phyloP scores from a whole-genome alignment of 2,329 filamentous ascomycete genomes.

The Hirsutella thompsonii region DNA sequence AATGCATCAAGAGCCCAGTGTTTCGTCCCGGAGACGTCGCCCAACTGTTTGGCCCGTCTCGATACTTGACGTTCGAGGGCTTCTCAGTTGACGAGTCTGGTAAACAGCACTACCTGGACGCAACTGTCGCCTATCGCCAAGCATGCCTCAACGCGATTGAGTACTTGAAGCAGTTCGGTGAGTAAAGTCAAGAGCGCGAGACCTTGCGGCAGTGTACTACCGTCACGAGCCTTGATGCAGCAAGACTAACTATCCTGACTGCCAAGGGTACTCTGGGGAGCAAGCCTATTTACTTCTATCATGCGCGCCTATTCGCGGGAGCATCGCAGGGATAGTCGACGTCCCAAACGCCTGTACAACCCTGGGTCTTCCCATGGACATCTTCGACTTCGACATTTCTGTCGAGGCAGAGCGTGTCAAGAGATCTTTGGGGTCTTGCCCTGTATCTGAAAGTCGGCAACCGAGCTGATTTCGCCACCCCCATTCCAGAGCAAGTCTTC shows the following conservation, averaged over 20 bases:
- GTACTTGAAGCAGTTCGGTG: constrained; percentile 21
- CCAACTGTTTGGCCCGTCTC: constrained; percentile 71
- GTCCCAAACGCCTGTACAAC: constrained; percentile 89
- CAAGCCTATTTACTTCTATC: constrained; percentile 79
- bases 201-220: background rate
- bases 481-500: no score
- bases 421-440: constrained; percentile 10
- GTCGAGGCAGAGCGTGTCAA: constrained; percentile 11
- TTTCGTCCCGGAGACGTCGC: constrained; percentile 81
- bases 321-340: constrained; percentile 81
- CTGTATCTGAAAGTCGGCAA: constrained; percentile 1
- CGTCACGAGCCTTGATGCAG: background rate
- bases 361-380: constrained; percentile 78
- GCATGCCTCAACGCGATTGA: constrained; percentile 47
- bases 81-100: constrained; percentile 82
- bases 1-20: constrained; percentile 71
- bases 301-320: constrained; percentile 77
- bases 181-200: background rate
- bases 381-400: constrained; percentile 86
- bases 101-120: constrained; percentile 81
- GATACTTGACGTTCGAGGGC: constrained; percentile 44
- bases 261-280: constrained; percentile 50
- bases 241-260: background rate
- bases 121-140: constrained; percentile 76
- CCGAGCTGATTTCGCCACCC: no score